Evolutionary conservation across 345 rosid species (phyloP), one percentile per base, ranked within the genome.

Genomic region (Kandelia obovata): DNA sequence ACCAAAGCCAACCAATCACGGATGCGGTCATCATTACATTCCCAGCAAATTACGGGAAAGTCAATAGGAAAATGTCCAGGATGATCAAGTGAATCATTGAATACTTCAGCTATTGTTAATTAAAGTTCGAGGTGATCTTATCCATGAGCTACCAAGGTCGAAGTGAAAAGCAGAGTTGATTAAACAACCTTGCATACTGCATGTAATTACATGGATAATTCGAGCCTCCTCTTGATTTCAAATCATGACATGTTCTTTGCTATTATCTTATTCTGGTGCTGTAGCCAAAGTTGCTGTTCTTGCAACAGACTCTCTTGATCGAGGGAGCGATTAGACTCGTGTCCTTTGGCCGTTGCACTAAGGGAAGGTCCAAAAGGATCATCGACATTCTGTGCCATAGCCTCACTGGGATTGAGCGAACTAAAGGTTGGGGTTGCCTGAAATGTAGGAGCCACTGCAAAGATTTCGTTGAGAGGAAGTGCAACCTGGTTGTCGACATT

Each of bases 211-310:
- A 3, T 43, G 2, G 49, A 11, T 3, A 43, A 13, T 43, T 43
- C 49, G 17, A 15, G 49, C 19, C 16, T 23, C 8, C 13, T 37
- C 20, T 30, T 32, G 25, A 32, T 61, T 65, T 7, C 52, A 17
- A 73, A 77, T 85, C 77, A 83, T 53, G 69, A 46, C 53, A 73
- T 55, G 61, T 81, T 86, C 72, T 88, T 91, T 26, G 89, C 79
- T 19, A 93, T 86, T 53, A 94, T 89, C 81, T 81, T 87, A 73
- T 82, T 85, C 73, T 94, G 94, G 69, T 85, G 75, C 77, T 84
- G 84, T 73, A 88, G 73, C 97, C 98, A 91, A 35, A 84, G 7
- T 49, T 84, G 83, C 23, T 88, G 94, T 74, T 93, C 86, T 56
- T 76, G 75, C 72, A 78, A 58, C 70, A 91, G 56, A 58, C 57